phyloP scores from a whole-genome alignment of 441 rosid species.

The Capsella rubella region DNA sequence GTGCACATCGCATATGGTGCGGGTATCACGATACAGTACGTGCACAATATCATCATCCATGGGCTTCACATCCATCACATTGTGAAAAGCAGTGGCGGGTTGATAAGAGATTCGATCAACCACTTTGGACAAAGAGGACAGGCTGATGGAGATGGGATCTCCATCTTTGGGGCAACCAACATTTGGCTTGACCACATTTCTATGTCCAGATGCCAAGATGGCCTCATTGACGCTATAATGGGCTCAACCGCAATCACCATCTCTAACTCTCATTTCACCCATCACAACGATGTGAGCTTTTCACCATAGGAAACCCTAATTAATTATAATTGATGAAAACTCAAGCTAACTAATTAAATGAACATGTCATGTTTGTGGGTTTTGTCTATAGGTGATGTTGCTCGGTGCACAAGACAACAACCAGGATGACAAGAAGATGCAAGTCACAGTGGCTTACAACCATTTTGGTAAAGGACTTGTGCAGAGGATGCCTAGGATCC shows the following conservation, averaged over 20 bases:
- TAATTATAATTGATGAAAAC: no score
- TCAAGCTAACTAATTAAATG: not conserved
- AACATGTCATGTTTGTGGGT: not conserved
- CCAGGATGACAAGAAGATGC: conserved; percentile 63
- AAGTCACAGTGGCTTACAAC: conserved; percentile 85
- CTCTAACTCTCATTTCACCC: conserved; percentile 70
- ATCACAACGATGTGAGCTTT: conserved; percentile 54
- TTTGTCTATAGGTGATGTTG: conserved; percentile 62
- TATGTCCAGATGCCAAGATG: conserved; percentile 59
- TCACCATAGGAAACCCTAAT: not conserved
- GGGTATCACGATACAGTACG: conserved; percentile 61
- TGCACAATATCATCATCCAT: conserved; percentile 59
- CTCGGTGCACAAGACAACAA: conserved; percentile 67
- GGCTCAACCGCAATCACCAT: conserved; percentile 69
- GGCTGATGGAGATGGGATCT: conserved; percentile 65
- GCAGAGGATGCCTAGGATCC: conserved; percentile 89
- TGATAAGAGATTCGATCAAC: conserved; percentile 52
- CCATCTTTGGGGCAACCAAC: conserved; percentile 60
- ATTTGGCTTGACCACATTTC: conserved; percentile 72
- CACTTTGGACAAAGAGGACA: conserved; percentile 51
- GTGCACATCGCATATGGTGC: conserved; percentile 62
- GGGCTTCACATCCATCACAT: conserved; percentile 58
- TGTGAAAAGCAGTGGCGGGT: conserved; percentile 39
- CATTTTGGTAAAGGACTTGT: conserved; percentile 82
- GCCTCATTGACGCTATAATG: conserved; percentile 59